These are phyloP conservation scores for Ophiocordyceps robertsii DNA, from an alignment of 2,329 filamentous ascomycete species.

Conservation along the genomic window DNA sequence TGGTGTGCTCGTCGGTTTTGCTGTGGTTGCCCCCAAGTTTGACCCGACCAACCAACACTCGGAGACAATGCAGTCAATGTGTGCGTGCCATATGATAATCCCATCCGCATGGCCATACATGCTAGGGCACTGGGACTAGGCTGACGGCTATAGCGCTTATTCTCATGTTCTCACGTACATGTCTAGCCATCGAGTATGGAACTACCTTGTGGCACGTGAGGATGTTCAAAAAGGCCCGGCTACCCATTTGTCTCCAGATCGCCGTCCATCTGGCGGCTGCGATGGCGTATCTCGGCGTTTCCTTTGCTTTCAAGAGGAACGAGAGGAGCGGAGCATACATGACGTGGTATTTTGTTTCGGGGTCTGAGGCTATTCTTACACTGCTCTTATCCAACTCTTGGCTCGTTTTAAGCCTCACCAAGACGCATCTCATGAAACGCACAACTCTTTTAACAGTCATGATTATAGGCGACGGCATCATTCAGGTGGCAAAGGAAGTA, in stretches of 20 bases:
- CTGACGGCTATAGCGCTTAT: conserved; percentile 21
- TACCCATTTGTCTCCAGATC: conserved; percentile 22
- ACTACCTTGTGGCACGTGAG: conserved; percentile 29
- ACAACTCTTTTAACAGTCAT: conserved; percentile 52
- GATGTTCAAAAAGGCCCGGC: conserved; percentile 21
- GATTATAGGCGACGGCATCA: conserved; percentile 54
- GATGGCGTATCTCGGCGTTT: conserved; percentile 25
- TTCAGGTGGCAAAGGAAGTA: conserved; percentile 39
- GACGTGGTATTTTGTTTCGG: conserved; percentile 39
- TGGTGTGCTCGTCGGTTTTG: conserved; percentile 51
- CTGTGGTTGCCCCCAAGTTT: conserved; percentile 40
- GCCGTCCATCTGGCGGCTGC: conserved; percentile 19
- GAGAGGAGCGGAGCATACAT: conserved; percentile 21
- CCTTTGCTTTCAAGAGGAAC: conserved; percentile 20
- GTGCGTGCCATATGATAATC: conserved; percentile 10
- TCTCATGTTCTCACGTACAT: conserved; percentile 37
- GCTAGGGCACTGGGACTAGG: too few relatives aligned
- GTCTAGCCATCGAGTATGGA: conserved; percentile 39
- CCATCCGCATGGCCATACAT: background rate
- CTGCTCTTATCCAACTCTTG: conserved; percentile 40
- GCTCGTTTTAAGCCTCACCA: conserved; percentile 44
- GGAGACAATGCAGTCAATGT: conserved; percentile 26
- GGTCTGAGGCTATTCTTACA: conserved; percentile 37
- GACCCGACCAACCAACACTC: conserved; percentile 22
- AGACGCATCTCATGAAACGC: conserved; percentile 49